Percentiles rank a stretch among this genome's conserved stretches.
Conservation (phyloP, 1,284 basidiomycete species). For the Moniliella sp. region DNA sequence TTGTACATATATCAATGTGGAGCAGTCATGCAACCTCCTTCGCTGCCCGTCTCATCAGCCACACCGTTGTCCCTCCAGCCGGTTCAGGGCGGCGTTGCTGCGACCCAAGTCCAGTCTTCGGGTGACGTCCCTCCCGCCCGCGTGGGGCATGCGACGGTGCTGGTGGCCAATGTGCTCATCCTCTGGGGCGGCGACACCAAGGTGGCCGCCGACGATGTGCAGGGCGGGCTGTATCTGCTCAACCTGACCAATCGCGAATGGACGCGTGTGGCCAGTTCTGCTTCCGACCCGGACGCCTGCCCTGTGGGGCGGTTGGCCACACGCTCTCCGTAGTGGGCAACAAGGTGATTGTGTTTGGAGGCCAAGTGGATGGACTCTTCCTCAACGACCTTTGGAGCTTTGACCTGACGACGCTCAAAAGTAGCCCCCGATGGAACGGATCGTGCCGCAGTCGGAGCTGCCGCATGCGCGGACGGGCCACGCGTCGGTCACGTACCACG, state of each 20-base stretch:
- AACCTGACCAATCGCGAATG: constrained; percentile 74
- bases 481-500: constrained; percentile 59
- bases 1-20: constrained; percentile 44
- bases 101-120: constrained; percentile 42
- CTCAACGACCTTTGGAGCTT: constrained; percentile 91
- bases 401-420: constrained; percentile 45
- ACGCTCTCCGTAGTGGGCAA: constrained; percentile 75
- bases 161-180: constrained; percentile 83
- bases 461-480: constrained; percentile 74
- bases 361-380: constrained; percentile 68
- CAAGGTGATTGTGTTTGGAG: constrained; percentile 87
- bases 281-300: constrained; percentile 37
- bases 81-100: constrained; percentile 39
- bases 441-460: constrained; percentile 44
- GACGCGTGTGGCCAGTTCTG: constrained; percentile 47
- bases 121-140: constrained; percentile 73
- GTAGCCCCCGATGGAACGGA: constrained; percentile 43
- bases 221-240: constrained; percentile 81
- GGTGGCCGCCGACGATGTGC: constrained; percentile 50
- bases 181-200: constrained; percentile 94
- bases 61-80: constrained; percentile 3
- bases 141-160: constrained; percentile 83
- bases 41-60: constrained; percentile 40
- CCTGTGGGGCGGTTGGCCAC: constrained; percentile 72
- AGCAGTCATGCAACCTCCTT: constrained; percentile 50